Percentiles rank a stretch among this genome's conserved stretches.
These are phyloP conservation scores for Mortierella alpina DNA, from an alignment of 192 early-diverging fungal genomes.

Conservation along the genomic window DNA sequence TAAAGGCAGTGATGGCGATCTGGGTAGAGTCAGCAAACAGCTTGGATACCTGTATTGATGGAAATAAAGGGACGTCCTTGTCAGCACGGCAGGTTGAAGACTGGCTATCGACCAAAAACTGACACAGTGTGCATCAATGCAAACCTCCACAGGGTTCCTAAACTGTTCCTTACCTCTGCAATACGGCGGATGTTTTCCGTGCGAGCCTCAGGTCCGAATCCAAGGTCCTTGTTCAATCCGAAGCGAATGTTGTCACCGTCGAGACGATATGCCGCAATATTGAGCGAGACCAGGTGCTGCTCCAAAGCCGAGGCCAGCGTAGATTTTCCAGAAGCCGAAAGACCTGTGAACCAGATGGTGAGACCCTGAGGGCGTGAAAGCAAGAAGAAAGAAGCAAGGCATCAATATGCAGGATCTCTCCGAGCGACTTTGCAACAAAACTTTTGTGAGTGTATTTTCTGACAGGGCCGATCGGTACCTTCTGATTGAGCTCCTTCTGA, in stretches of 20 bases:
- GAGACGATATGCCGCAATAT: conserved; percentile 86
- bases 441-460: background rate
- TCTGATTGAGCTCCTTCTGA: conserved; percentile 73
- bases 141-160: background rate
- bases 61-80: background rate
- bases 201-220: conserved; percentile 90
- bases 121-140: too few relatives aligned
- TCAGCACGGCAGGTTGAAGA: too few relatives aligned
- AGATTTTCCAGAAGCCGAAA: conserved; percentile 95
- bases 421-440: background rate
- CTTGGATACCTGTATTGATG: conserved; percentile 72
- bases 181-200: conserved; percentile 97
- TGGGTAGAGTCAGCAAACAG: conserved; percentile 90
- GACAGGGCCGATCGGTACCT: conserved; percentile 41
- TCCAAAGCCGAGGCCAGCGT: conserved; percentile 92
- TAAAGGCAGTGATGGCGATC: conserved; percentile 90
- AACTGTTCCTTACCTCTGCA: conserved; percentile 70
- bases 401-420: background rate
- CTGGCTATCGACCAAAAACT: too few relatives aligned
- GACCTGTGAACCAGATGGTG: conserved; percentile 94
- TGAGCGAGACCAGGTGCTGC: conserved; percentile 82
- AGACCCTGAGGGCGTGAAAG: conserved; percentile 64
- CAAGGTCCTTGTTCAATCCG: conserved; percentile 94
- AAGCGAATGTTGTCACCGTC: conserved; percentile 99
- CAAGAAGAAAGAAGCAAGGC: background rate